Conservation (phyloP, 1,284 basidiomycete species). For the Serendipita sp. region DNA sequence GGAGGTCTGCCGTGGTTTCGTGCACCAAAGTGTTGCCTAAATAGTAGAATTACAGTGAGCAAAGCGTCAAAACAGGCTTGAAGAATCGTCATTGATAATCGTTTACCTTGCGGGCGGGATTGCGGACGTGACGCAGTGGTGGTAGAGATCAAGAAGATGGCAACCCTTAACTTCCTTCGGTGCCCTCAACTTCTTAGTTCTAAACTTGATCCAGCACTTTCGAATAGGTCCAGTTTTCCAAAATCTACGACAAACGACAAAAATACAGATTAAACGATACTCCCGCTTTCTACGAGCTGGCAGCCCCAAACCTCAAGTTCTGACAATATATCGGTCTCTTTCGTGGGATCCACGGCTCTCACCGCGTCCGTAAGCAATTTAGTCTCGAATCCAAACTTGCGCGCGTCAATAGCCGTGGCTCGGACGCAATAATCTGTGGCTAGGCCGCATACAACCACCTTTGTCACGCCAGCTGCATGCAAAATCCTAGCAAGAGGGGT, state of each 20-base stretch:
- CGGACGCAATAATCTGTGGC: slow-evolving; percentile 50
- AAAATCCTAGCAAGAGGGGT: slow-evolving; percentile 25
- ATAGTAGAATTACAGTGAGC: background rate
- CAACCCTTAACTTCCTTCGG: background rate
- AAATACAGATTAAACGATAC: slow-evolving; percentile 5
- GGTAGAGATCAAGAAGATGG: background rate
- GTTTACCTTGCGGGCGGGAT: slow-evolving; percentile 5
- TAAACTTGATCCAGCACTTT: background rate
- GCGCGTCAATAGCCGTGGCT: slow-evolving; percentile 30
- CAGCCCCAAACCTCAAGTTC: background rate
- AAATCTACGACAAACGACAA: background rate
- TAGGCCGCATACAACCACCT: slow-evolving; percentile 40
- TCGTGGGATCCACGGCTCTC: slow-evolving; percentile 22
- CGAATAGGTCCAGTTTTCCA: background rate
- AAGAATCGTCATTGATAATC: background rate
- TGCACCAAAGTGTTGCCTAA: slow-evolving; percentile 7
- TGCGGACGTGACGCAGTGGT: background rate
- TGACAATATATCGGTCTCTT: slow-evolving; percentile 17
- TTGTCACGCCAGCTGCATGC: slow-evolving; percentile 23
- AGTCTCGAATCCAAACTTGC: slow-evolving; percentile 29
- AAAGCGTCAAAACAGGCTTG: background rate
- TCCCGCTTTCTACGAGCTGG: background rate
- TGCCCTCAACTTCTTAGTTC: background rate
- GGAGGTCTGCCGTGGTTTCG: slow-evolving; percentile 5
- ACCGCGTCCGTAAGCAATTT: slow-evolving; percentile 25